Conservation (phyloP, 257 asterid species). For the Solanum piurae region DNA sequence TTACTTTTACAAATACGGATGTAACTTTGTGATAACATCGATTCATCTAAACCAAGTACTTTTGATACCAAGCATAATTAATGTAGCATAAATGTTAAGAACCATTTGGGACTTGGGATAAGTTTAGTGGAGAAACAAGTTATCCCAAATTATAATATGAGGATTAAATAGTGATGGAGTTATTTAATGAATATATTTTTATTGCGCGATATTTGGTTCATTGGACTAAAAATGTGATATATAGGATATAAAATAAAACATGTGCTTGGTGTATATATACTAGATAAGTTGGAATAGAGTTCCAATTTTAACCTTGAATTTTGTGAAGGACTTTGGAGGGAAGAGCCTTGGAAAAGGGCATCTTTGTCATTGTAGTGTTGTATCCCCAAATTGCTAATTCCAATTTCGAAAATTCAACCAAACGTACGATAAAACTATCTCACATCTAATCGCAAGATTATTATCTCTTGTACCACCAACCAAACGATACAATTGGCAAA, state of each 20-base stretch:
- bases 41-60: not conserved
- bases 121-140: too few relatives aligned
- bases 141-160: accelerated
- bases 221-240: not conserved
- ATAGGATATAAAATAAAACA: not conserved
- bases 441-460: not conserved
- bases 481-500: too few relatives aligned
- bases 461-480: not conserved
- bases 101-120: not conserved
- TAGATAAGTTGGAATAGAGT: too few relatives aligned
- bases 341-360: not conserved
- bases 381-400: not conserved
- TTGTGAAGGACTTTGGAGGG: not conserved
- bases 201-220: not conserved
- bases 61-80: not conserved
- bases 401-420: not conserved
- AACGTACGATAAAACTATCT: not conserved
- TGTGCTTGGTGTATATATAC: not conserved
- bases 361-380: not conserved
- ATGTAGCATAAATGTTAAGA: not conserved
- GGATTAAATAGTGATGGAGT: too few relatives aligned
- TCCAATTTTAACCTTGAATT: not conserved
- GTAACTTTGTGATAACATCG: not conserved
- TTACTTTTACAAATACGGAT: not conserved
- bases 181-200: too few relatives aligned